Conservation (phyloP, 1,284 basidiomycete genomes). For the Exobasidium cylindrosporum region DNA sequence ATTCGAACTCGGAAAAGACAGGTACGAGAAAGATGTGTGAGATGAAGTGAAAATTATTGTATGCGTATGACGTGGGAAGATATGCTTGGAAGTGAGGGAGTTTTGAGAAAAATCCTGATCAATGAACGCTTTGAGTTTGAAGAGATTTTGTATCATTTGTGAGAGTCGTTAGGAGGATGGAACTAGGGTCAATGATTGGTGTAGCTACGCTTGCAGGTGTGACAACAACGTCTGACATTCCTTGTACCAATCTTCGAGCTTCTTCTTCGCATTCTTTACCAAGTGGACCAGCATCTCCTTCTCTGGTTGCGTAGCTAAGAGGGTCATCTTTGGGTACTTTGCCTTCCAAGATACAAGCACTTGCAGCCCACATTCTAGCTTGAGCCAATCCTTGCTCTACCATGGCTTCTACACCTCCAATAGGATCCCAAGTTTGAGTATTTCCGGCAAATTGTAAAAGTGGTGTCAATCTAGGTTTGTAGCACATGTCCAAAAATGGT, state of each 20-base stretch:
- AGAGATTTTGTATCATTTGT: background rate
- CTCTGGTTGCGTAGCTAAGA: conserved; percentile 24
- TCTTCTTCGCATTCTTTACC: conserved; percentile 25
- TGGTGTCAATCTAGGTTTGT: conserved; percentile 55
- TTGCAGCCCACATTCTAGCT: conserved; percentile 48
- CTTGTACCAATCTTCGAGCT: conserved; percentile 20
- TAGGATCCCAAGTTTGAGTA: conserved; percentile 33
- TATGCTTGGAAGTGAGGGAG: too few species aligned
- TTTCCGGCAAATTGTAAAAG: conserved; percentile 36
- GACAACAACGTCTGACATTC: conserved; percentile 26
- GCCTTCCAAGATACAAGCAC: conserved; percentile 25
- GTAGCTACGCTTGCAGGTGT: conserved; percentile 84
- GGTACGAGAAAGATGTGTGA: background rate
- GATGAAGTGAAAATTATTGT: background rate
- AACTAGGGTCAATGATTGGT: conserved; percentile 89
- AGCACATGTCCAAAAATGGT: conserved; percentile 56
- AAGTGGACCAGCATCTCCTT: conserved; percentile 30
- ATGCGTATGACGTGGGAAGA: too few species aligned
- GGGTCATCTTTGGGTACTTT: conserved; percentile 23
- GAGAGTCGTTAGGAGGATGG: conserved; percentile 38
- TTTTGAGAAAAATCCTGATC: background rate
- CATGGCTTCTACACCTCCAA: conserved; percentile 55
- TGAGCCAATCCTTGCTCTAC: conserved; percentile 56
- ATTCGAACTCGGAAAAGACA: too few species aligned
- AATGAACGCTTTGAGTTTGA: conserved; percentile 7